phyloP scores from a whole-genome alignment of 129 eudicot species.

The Chrysanthemum makinoi region DNA sequence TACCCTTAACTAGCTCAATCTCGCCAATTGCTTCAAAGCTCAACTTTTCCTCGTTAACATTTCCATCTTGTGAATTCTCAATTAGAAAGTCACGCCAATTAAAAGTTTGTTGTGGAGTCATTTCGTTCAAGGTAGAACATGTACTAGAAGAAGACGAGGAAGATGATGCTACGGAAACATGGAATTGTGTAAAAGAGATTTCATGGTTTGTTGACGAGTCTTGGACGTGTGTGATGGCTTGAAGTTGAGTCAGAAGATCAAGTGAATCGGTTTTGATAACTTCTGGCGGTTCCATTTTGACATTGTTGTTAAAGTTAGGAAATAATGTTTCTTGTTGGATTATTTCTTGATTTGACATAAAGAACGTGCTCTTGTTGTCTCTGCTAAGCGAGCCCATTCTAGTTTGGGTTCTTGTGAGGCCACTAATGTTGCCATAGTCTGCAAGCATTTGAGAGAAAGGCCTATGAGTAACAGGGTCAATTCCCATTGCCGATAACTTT shows the following conservation, averaged over 20 bases:
- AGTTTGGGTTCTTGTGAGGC: constrained; percentile 42
- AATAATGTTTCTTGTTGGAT: constrained; percentile 26
- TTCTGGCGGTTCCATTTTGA: constrained; percentile 37
- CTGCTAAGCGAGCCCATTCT: constrained; percentile 37
- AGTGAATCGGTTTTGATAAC: constrained; percentile 34
- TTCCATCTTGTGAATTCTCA: constrained; percentile 46
- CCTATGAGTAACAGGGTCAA: constrained; percentile 83
- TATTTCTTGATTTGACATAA: constrained; percentile 32
- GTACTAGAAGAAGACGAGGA: constrained; percentile 39
- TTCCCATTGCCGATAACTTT: constrained; percentile 76
- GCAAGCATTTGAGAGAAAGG: constrained; percentile 92
- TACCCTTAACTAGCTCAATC: constrained; percentile 19
- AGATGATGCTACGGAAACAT: constrained; percentile 24
- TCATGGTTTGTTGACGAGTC: constrained; percentile 39
- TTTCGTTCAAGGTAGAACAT: constrained; percentile 38
- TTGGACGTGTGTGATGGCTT: constrained; percentile 56
- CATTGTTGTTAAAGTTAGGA: constrained; percentile 30
- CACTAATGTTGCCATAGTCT: constrained; percentile 78
- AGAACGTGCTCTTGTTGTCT: constrained; percentile 39
- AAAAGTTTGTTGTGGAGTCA: constrained; percentile 36
- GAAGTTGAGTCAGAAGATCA: constrained; percentile 69
- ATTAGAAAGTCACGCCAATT: constrained; percentile 80
- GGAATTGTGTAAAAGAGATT: constrained; percentile 15
- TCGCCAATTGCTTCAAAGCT: constrained; percentile 18
- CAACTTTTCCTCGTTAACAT: constrained; percentile 18